A percentile compares a stretch with the other conserved stretches of the same genome.
phyloP scores from a whole-genome alignment of 2,329 filamentous ascomycete species.

The Curvularia hawaiiensis region DNA sequence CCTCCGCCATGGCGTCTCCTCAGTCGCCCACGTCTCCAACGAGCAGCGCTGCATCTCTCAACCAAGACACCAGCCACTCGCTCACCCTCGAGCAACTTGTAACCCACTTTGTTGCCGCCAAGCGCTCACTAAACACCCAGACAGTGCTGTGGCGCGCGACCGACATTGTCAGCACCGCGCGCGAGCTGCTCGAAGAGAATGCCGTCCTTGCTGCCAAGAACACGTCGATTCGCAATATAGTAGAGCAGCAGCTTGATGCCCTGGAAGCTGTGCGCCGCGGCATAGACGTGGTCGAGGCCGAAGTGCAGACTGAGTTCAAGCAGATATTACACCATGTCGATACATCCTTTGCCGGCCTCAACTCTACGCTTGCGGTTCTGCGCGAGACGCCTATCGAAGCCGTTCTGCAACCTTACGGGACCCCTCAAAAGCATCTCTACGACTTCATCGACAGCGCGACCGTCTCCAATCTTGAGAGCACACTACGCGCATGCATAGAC shows the following conservation, averaged over 20 bases:
- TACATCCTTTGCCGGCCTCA: constrained; percentile 66
- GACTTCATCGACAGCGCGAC: constrained; percentile 78
- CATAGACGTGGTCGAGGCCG: constrained; percentile 49
- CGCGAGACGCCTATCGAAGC: constrained; percentile 68
- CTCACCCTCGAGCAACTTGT: constrained; percentile 76
- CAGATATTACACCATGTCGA: constrained; percentile 69
- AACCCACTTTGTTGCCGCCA: constrained; percentile 81
- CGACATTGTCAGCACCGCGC: constrained; percentile 79
- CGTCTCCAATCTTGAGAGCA: constrained; percentile 68
- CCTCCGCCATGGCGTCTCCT: constrained; percentile 42
- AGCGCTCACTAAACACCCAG: constrained; percentile 84
- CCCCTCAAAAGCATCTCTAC: constrained; percentile 64
- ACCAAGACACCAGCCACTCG: constrained; percentile 40
- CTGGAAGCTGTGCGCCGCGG: constrained; percentile 52
- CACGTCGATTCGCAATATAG: constrained; percentile 48
- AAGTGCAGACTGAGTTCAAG: constrained; percentile 53
- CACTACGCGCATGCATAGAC: constrained; percentile 72
- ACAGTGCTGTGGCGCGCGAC: constrained; percentile 83
- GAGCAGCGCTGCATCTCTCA: constrained; percentile 43
- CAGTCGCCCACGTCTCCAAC: constrained; percentile 49
- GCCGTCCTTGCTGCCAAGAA: constrained; percentile 68
- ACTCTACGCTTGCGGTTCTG: constrained; percentile 69
- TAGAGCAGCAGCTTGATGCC: constrained; percentile 52
- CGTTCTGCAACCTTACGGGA: constrained; percentile 61
- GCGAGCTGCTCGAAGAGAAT: constrained; percentile 76